These are phyloP conservation scores for Monilinia fructigena DNA, from an alignment of 2,329 filamentous ascomycete species.

Conservation along the genomic window DNA sequence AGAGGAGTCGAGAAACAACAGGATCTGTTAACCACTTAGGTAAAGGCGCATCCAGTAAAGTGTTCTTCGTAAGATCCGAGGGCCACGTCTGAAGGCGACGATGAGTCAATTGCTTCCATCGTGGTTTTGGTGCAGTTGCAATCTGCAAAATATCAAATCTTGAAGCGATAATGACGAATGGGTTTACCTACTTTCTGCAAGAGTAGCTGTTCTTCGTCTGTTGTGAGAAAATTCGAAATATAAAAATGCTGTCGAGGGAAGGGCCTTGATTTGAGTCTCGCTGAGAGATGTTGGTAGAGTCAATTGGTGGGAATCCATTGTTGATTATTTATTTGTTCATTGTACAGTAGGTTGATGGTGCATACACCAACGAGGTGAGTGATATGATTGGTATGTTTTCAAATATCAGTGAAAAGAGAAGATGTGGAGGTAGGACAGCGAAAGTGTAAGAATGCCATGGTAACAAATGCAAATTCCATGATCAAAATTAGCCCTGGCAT, in stretches of 20 bases:
- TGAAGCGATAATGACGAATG: neutral
- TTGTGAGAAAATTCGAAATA: conserved; percentile 78
- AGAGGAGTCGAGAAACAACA: conserved; percentile 60
- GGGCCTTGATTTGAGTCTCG: conserved; percentile 49
- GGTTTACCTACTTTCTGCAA: conserved; percentile 62
- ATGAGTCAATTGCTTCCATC: conserved; percentile 86
- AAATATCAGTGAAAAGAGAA: neutral
- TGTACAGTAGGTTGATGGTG: neutral
- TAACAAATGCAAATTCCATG: neutral
- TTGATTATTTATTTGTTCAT: neutral
- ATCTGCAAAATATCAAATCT: conserved; percentile 43
- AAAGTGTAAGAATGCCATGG: neutral
- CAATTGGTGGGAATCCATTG: conserved; percentile 25
- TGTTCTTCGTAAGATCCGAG: conserved; percentile 75
- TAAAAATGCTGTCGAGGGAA: conserved; percentile 74
- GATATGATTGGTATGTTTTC: neutral
- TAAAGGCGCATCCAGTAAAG: conserved; percentile 70
- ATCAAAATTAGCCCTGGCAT: neutral
- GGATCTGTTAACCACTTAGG: conserved; percentile 74
- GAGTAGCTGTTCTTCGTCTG: conserved; percentile 69
- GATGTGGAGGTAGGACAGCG: no score
- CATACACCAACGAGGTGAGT: neutral
- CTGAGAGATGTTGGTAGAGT: conserved; percentile 46
- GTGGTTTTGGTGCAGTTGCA: conserved; percentile 64
- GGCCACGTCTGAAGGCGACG: conserved; percentile 90